Evolutionary conservation across 108 stramenopile species (phyloP).

Genomic region (Cyclotella sp.): DNA sequence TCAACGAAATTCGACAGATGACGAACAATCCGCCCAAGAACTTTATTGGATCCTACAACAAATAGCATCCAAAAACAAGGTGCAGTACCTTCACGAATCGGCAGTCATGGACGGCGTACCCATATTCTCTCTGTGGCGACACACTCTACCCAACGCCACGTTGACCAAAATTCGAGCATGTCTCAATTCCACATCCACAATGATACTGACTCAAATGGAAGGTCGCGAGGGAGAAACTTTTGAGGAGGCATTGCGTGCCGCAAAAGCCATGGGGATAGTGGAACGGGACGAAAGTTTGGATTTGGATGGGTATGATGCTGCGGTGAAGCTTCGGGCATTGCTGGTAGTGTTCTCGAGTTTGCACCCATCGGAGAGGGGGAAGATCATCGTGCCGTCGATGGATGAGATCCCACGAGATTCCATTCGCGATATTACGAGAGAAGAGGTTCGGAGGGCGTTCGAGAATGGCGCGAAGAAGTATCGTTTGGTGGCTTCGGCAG

Average conservation of each 20-base stretch:
- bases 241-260: slow-evolving; percentile 23
- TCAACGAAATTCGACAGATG: background rate
- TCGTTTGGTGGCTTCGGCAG: slow-evolving; percentile 38
- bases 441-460: slow-evolving; percentile 20
- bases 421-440: slow-evolving; percentile 25
- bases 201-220: slow-evolving; percentile 43
- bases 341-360: slow-evolving; percentile 31
- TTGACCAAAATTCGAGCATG: slow-evolving; percentile 28
- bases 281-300: slow-evolving; percentile 50
- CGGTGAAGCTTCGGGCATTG: slow-evolving; percentile 44
- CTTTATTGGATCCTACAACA: slow-evolving; percentile 30
- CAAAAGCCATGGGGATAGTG: slow-evolving; percentile 42
- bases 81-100: slow-evolving; percentile 36
- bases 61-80: slow-evolving; percentile 8
- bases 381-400: slow-evolving; percentile 25
- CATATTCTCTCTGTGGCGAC: slow-evolving; percentile 35
- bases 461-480: slow-evolving; percentile 31
- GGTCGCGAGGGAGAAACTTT: background rate
- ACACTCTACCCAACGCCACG: slow-evolving; percentile 21
- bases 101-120: slow-evolving; percentile 50
- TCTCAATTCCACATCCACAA: slow-evolving; percentile 38
- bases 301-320: slow-evolving; percentile 50
- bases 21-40: slow-evolving; percentile 7
- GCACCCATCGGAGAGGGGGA: background rate
- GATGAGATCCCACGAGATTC: slow-evolving; percentile 38